These are phyloP conservation scores for Lipomyces chichibuensis DNA, from an alignment of 805 yeast species.

Conservation along the genomic window DNA sequence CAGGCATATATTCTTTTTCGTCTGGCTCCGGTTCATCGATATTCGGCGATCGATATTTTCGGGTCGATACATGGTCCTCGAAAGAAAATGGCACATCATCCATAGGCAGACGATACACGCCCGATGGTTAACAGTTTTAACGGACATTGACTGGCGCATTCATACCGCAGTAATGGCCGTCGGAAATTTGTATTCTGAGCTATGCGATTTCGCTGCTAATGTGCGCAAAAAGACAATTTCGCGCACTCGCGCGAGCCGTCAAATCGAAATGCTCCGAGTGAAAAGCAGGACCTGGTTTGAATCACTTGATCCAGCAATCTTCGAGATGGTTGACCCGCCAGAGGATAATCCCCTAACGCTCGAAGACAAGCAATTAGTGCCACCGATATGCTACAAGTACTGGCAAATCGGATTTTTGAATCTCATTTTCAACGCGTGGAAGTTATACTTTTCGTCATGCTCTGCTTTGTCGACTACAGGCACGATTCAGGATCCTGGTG, in stretches of 20 bases:
- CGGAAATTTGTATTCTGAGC: conserved; percentile 19
- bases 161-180: conserved; percentile 11
- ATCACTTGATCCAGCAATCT: conserved; percentile 19
- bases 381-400: conserved; percentile 26
- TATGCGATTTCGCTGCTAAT: conserved; percentile 21
- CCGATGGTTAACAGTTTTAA: background rate
- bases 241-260: conserved; percentile 8
- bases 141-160: conserved; percentile 9
- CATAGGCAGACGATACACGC: conserved; percentile 15
- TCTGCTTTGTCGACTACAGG: conserved; percentile 23
- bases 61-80: conserved; percentile 19
- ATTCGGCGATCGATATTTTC: conserved; percentile 24
- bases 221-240: conserved; percentile 12
- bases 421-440: conserved; percentile 21
- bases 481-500: conserved; percentile 13
- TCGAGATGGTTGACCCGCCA: conserved; percentile 21
- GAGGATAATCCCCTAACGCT: conserved; percentile 5
- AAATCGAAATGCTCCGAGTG: conserved; percentile 22
- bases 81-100: conserved; percentile 10
- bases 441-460: conserved; percentile 29
- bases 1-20: conserved; percentile 19
- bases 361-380: conserved; percentile 20
- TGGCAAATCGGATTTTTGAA: conserved; percentile 20
- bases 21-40: conserved; percentile 30
- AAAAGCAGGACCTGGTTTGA: conserved; percentile 24